These are phyloP conservation scores for Botrytis aclada DNA, from an alignment of 2,329 filamentous ascomycete species.

Conservation along the genomic window DNA sequence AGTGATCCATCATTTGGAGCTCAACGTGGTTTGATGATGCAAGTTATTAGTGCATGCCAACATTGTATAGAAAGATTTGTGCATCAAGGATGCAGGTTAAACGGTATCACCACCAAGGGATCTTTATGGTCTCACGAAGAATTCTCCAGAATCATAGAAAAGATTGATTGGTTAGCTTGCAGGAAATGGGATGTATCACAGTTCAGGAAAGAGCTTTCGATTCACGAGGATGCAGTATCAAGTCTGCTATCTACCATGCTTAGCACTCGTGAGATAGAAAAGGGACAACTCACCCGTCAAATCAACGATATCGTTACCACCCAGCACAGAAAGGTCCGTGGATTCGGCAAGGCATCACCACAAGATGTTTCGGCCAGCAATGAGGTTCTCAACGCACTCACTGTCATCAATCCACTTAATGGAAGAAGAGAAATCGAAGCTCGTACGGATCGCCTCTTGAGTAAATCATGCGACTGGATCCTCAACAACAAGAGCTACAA, in stretches of 20 bases:
- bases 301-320: conserved; percentile 18
- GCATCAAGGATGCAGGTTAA: conserved; percentile 15
- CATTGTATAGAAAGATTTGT: conserved; percentile 20
- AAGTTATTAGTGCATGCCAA: conserved; percentile 17
- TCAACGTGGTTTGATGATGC: conserved; percentile 18
- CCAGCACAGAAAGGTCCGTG: conserved; percentile 18
- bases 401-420: conserved; percentile 15
- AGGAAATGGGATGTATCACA: conserved; percentile 17
- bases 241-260: conserved; percentile 12
- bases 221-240: conserved; percentile 16
- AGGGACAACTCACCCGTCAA: conserved; percentile 16
- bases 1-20: conserved; percentile 4
- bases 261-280: conserved; percentile 2
- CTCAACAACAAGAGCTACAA: conserved; percentile 15
- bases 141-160: conserved; percentile 10
- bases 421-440: conserved; percentile 15
- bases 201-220: conserved; percentile 16
- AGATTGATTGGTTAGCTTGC: conserved; percentile 17
- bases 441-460: conserved; percentile 18
- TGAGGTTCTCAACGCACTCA: conserved; percentile 14
- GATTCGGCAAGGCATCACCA: background rate
- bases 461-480: conserved; percentile 19
- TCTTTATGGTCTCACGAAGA: conserved; percentile 17
- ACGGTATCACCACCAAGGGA: conserved; percentile 15
- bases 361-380: conserved; percentile 5